Evolutionary conservation across 2,329 filamentous ascomycete species (phyloP).

Genomic region (Stemphylium lycopersici): DNA sequence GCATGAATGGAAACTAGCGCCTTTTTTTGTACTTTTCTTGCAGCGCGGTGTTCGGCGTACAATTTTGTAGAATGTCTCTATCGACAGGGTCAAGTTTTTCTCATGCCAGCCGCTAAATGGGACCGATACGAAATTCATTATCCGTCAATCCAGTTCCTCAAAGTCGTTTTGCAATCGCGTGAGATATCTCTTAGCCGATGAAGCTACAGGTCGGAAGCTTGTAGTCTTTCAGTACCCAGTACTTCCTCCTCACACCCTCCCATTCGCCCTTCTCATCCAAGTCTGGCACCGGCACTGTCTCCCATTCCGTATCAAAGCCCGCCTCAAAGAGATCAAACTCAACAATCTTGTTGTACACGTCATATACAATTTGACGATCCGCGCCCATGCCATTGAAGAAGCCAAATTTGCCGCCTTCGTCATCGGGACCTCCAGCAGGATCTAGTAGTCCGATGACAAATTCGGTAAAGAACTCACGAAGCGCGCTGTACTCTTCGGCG

Average conservation of each 20-base stretch:
- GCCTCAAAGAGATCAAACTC: constrained; percentile 91
- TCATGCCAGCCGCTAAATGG: not conserved
- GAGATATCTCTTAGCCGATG: constrained; percentile 60
- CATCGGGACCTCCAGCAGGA: constrained; percentile 49
- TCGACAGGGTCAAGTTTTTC: not conserved
- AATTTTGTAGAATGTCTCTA: not conserved
- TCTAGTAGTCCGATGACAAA: constrained; percentile 81
- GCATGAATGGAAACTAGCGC: constrained; percentile 21
- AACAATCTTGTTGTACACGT: constrained; percentile 88
- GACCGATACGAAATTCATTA: not conserved
- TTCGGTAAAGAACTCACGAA: constrained; percentile 87
- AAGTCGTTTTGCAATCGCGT: too few species aligned
- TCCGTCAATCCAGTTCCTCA: too few species aligned
- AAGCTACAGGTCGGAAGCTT: constrained; percentile 76
- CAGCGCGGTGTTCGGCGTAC: constrained; percentile 15
- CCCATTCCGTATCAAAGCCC: constrained; percentile 88
- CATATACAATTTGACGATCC: constrained; percentile 90
- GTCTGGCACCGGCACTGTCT: constrained; percentile 74
- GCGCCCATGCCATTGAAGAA: constrained; percentile 83
- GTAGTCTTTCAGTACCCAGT: constrained; percentile 86
- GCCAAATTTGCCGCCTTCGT: constrained; percentile 61
- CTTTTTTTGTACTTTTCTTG: constrained; percentile 2
- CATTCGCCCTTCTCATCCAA: constrained; percentile 77
- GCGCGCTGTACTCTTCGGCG: constrained; percentile 86
- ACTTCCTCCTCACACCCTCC: constrained; percentile 84